Base-by-base conservation (phyloP, 108 stramenopile genomes). In the Epithemia pelagica region DNA sequence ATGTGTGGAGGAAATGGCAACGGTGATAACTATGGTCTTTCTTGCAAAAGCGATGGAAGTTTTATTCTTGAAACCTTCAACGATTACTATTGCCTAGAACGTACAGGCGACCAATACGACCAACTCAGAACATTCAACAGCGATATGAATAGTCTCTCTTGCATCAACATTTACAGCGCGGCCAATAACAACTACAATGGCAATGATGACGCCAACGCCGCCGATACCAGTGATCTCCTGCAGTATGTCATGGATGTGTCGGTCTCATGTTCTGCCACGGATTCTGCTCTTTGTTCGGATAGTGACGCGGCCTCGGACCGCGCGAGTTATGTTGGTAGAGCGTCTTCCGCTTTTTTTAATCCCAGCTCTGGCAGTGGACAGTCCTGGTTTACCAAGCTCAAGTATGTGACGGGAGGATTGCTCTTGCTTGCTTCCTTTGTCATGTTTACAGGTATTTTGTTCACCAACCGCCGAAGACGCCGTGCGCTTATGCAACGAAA, bases 391-490 rank as follows among this genome's bases (percentile, higher is more conserved):
- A 86, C 81, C 56, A 90, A 90, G 65, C 72, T 86, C 32, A 93
- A 93, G 82, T 93, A 93, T 72, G 87, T 79, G 21, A 63, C 84
- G n/a, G 92, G 87, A 30, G 84, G 85, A 32, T 61, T 88, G 10
- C 78, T 89, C 64, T 65, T 93, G 46, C 66, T 89, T 8, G 87
- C 86, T 2, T 84, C 83, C 54, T 65, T 93, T 29, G 85, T 93
- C 70, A 90, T 93, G 89, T 93, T 93, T 71, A 82, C 89, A 22
- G 92, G 92, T 30, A 93, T 93, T 32, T 69, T 93, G 27, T 90
- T 93, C 59, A 93, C 89, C 24, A 93, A 93, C 70, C 74, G 92
- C 61, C 74, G 88, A 67, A 69, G 86, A 72, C 74, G 92, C n/a
- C 75, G 88, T 54, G 92, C 92, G 33, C 84, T 90, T 74, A 90